These are phyloP conservation scores for Candida arabinofermentans DNA, from an alignment of 805 yeast species.

Conservation along the genomic window DNA sequence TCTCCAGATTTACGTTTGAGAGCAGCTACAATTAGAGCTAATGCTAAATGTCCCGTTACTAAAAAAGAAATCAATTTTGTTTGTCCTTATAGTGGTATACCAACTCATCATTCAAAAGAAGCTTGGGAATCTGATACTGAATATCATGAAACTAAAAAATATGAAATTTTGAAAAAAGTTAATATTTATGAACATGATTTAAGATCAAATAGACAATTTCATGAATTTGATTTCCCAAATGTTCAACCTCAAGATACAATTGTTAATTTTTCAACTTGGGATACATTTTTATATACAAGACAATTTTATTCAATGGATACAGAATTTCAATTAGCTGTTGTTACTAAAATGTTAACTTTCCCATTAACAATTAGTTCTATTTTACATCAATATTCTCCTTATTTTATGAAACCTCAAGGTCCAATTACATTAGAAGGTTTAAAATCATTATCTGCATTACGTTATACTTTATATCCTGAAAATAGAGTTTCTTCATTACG, in stretches of 20 bases:
- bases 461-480: constrained; percentile 82
- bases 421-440: constrained; percentile 90
- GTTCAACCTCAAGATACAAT: constrained; percentile 69
- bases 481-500: constrained; percentile 57
- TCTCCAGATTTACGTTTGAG: constrained; percentile 81
- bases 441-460: constrained; percentile 86
- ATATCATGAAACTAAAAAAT: constrained; percentile 64
- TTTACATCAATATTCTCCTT: constrained; percentile 83
- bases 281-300: constrained; percentile 86
- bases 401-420: constrained; percentile 74
- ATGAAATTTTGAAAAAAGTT: constrained; percentile 76
- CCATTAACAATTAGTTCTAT: constrained; percentile 87
- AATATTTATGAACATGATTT: constrained; percentile 93
- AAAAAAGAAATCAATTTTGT: constrained; percentile 73
- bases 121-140: constrained; percentile 83
- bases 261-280: constrained; percentile 85
- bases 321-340: constrained; percentile 92
- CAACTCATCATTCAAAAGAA: constrained; percentile 86
- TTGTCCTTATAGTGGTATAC: constrained; percentile 93
- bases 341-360: constrained; percentile 89
- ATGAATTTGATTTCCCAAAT: constrained; percentile 92
- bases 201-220: constrained; percentile 89
- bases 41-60: constrained; percentile 90
- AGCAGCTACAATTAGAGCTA: constrained; percentile 84
- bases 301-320: constrained; percentile 95